Base-by-base conservation (phyloP, 1,284 basidiomycete genomes). In the Cutaneotrichosporon arboriforme region DNA sequence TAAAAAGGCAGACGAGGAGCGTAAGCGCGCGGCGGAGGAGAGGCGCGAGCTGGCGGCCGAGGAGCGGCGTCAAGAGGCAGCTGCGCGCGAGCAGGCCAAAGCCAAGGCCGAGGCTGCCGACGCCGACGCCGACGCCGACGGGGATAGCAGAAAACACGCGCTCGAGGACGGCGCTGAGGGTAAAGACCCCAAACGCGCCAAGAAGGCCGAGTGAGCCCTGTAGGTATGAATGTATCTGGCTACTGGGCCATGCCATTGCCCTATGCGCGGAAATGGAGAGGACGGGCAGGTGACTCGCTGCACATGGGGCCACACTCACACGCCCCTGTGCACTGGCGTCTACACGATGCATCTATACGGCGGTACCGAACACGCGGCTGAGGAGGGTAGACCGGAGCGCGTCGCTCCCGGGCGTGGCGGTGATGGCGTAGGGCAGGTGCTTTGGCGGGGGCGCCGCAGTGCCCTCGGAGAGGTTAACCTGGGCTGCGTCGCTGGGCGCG, bases 311-410 rank as follows among this genome's bases (percentile, higher is more conserved):
- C n/a, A n/a, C n/a, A n/a, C n/a, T n/a, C n/a, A n/a, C n/a, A n/a
- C n/a, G n/a, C n/a, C n/a, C n/a, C n/a, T n/a, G 26, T 31, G 26
- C 26, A 31, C 26, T 5, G 26, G 26, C 26, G 26, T 40, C 17
- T 40, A 40, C 20, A 40, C 20, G 8, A 18, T 18, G 38, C 38
- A 40, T 40, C n/a, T 21, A 21, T 40, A 40, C 17, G 38, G 20
- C 17, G 5, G 26, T 54, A 8, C 72, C 72, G 58, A 75, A 75
- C n/a, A 75, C 72, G 42, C 73, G 51, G 4, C 52, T 49, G 17
- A 75, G 57, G 21, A 75, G 45, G n/a, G 62, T 26, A 41, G 56
- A 49, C 36, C 71, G 62, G 23, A 75, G 56, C 15, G 52, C 64
- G n/a, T 61, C 60, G 14, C 51, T 56, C 13, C 73, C 73, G 1